Evolutionary conservation across 1,284 basidiomycete species (phyloP), one percentile per base, ranked within the genome.

Genomic region (Pholiota adiposa): DNA sequence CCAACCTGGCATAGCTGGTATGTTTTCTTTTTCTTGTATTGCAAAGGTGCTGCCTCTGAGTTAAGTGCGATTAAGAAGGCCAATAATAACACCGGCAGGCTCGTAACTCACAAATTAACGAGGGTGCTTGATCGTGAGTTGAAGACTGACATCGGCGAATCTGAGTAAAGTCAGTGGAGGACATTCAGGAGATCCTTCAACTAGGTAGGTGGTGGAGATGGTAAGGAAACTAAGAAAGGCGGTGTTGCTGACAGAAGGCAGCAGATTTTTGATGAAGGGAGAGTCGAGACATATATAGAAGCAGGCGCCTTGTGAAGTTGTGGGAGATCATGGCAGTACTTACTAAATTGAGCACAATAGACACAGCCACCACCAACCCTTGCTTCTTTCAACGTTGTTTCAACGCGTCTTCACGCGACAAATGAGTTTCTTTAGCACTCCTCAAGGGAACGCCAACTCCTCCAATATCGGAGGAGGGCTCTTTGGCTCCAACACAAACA

Each of bases 1-100:
- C 75, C 75, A 77, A n/a, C 58, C 67, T 16, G 66, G 21, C 18
- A 54, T 49, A 36, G 31, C 64, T n/a, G 67, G 66, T 21, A 23
- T 18, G 19, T 41, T 34, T 8, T 44, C 52, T 6, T 51, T 48
- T 25, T 60, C 34, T n/a, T 46, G 40, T 8, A 46, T 18, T 23
- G 52, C 40, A 41, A 58, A 62, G 12, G 36, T 52, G 21, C 56
- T 44, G 19, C 55, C 55, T 51, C 56, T 44, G 6, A 56, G 52
- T 27, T 18, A 54, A 49, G 44, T 36, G 27, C 18, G 31, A n/a
- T 18, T 7, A 36, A 43, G 11, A 44, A 23, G 18, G 29, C 0
- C 12, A 5, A 58, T 43, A 51, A 18, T 31, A 34, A 6, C 9
- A 29, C 16, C 5, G 19, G 29, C n/a, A 43, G 19, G 6, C 29